A percentile compares a stretch with the other conserved stretches of the same genome.
phyloP scores from a whole-genome alignment of 441 rosid species.

The Pelargonium australe region DNA sequence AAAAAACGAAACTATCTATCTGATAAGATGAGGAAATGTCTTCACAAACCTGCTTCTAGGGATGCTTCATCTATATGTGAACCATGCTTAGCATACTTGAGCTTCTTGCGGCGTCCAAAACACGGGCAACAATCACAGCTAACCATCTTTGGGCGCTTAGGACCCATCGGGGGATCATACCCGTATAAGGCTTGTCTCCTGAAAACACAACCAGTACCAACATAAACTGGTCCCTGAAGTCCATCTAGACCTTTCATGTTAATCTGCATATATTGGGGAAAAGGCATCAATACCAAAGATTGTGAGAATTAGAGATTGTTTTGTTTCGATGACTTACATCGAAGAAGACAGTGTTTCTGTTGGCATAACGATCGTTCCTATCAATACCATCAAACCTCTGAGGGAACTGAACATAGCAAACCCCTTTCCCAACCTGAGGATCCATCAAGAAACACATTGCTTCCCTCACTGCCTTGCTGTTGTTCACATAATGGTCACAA shows the following conservation, averaged over 20 bases:
- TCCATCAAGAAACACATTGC: constrained; percentile 99
- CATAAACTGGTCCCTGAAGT: constrained; percentile 98
- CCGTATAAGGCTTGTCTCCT: constrained; percentile 94
- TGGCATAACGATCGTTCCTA: constrained; percentile 88
- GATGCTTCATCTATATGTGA: constrained; percentile 33
- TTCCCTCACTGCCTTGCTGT: constrained; percentile 95
- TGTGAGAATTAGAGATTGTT: neutral
- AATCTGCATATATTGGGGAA: constrained; percentile 37
- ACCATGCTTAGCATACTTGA: constrained; percentile 41
- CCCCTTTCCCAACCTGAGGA: constrained; percentile 90
- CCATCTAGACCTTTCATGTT: constrained; percentile 98
- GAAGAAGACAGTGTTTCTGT: constrained; percentile 92
- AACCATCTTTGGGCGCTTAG: constrained; percentile 72
- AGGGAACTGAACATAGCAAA: constrained; percentile 96
- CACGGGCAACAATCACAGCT: constrained; percentile 68
- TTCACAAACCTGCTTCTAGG: no score
- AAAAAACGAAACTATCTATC: no score
- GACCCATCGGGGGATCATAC: constrained; percentile 87
- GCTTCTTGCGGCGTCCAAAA: constrained; percentile 82
- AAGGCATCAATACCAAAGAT: neutral
- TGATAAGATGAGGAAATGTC: no score
- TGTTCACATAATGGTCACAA: constrained; percentile 97
- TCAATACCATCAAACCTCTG: constrained; percentile 99
- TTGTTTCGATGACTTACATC: constrained; percentile 49
- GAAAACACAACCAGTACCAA: constrained; percentile 98